Base-by-base conservation (phyloP, 352 stramenopile genomes). In the Peronospora tabacina region DNA sequence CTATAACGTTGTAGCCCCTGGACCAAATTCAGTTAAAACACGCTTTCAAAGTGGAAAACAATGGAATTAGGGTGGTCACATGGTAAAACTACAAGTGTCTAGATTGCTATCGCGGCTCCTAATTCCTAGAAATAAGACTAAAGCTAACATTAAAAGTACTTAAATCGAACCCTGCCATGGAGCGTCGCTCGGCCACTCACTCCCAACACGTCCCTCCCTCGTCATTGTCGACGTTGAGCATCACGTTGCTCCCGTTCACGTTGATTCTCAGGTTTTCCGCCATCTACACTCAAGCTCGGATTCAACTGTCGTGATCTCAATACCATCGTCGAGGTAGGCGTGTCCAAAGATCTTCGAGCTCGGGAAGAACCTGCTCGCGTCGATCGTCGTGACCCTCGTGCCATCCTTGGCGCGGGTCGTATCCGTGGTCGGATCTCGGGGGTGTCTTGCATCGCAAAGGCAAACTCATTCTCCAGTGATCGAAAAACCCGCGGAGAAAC, bases 381-480 rank as follows among this genome's bases (percentile, higher is more conserved):
- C 6, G 58, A 75, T 42, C 64, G 45, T 6, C 71, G 57, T 7
- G 69, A 64, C 0, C 68, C 66, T 19, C 75, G 56, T 11, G 72
- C 69, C 62, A 83, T 83, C 11, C 52, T 48, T 5, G 75, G 75
- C 40, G 70, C 72, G 8, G 72, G 61, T 4, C 68, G 72, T 11
- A 84, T 56, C 12, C 61, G 57, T 5, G 64, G 62, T 5, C 63
- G 57, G 24, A 68, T 69, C 52, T 76, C 66, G 9, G 70, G 72
- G 13, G 73, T 77, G 39, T 85, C 68, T 26, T 82, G 68, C 43
- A 79, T 76, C 3, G 70, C 75, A 10, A 68, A 66, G 15, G 68
- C 73, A 38, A 87, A 87, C 47, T 87, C 75, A 20, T 72, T 69
- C 22, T 73, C 75, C 12, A 87, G 61, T 17, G 75, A 87, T 11